Conservation (phyloP, 495 filamentous ascomycete genomes). For the Lichenothelia convexa region DNA sequence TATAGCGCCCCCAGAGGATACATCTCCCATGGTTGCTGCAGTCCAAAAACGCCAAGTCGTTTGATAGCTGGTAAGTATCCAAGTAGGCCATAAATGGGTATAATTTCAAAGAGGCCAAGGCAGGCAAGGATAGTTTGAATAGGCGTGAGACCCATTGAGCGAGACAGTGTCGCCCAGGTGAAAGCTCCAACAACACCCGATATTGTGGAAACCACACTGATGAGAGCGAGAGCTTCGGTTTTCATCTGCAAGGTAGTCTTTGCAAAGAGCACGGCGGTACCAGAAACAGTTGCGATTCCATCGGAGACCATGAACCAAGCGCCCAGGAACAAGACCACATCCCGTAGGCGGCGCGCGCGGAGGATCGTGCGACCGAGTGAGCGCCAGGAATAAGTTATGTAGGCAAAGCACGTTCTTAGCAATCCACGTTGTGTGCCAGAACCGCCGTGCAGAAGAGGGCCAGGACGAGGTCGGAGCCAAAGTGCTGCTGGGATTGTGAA, state of each 20-base stretch:
- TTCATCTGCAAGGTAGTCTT: conserved; percentile 88
- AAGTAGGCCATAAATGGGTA: conserved; percentile 78
- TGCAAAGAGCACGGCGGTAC: conserved; percentile 86
- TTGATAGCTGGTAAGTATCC: conserved; percentile 75
- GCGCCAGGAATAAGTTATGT: conserved; percentile 67
- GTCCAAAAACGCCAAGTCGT: conserved; percentile 54
- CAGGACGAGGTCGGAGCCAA: conserved; percentile 82
- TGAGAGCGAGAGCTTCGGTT: conserved; percentile 71
- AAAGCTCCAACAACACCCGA: conserved; percentile 77
- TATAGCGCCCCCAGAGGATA: conserved; percentile 82
- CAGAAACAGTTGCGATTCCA: conserved; percentile 84
- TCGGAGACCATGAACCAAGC: conserved; percentile 94
- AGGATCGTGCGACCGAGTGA: conserved; percentile 63
- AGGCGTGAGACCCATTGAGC: conserved; percentile 41
- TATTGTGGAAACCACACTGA: conserved; percentile 76
- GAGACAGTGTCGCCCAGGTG: conserved; percentile 64
- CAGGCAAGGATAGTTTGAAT: conserved; percentile 82
- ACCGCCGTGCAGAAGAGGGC: conserved; percentile 45
- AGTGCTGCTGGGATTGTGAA: conserved; percentile 81
- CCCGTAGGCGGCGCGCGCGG: conserved; percentile 62
- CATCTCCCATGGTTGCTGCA: conserved; percentile 95
- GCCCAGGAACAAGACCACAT: conserved; percentile 70
- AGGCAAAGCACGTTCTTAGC: conserved; percentile 33
- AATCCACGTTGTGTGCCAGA: conserved; percentile 2
- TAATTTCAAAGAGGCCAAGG: conserved; percentile 75